Evolutionary conservation across 257 asterid species (phyloP).

Genomic region (Solanum virginianum): DNA sequence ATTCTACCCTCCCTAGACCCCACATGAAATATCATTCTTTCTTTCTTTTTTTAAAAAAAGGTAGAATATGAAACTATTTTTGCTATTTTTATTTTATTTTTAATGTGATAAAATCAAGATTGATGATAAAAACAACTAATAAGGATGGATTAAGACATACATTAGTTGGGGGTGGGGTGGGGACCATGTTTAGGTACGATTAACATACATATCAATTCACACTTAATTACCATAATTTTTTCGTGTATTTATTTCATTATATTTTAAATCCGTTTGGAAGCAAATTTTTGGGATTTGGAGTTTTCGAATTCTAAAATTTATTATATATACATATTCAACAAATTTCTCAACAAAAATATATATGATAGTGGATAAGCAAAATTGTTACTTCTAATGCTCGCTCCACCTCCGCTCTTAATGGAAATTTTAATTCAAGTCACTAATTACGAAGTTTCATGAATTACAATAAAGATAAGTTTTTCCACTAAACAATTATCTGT

Average conservation of each 20-base stretch:
- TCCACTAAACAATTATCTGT: not conserved
- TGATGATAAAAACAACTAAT: not conserved
- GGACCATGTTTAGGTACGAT: not conserved
- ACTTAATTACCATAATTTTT: not conserved
- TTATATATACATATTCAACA: not conserved
- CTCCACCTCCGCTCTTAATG: fast-evolving
- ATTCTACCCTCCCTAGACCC: too few species aligned
- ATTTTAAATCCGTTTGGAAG: not conserved
- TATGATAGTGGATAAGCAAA: not conserved
- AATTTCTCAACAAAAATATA: not conserved
- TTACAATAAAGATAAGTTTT: not conserved
- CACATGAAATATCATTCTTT: too few species aligned
- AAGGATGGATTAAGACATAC: not conserved
- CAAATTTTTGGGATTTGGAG: not conserved
- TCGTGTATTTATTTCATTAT: not conserved
- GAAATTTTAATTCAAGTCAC: not conserved
- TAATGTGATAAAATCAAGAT: not conserved
- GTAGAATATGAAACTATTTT: not conserved
- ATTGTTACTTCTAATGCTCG: not conserved
- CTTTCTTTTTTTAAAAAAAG: too few species aligned
- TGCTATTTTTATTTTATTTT: not conserved
- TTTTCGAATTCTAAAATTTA: not conserved
- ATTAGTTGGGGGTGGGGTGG: not conserved
- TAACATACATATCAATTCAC: not conserved
- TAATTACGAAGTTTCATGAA: not conserved